These are phyloP conservation scores for Fusarium stilboides DNA, from an alignment of 2,329 filamentous ascomycete genomes.

Conservation along the genomic window DNA sequence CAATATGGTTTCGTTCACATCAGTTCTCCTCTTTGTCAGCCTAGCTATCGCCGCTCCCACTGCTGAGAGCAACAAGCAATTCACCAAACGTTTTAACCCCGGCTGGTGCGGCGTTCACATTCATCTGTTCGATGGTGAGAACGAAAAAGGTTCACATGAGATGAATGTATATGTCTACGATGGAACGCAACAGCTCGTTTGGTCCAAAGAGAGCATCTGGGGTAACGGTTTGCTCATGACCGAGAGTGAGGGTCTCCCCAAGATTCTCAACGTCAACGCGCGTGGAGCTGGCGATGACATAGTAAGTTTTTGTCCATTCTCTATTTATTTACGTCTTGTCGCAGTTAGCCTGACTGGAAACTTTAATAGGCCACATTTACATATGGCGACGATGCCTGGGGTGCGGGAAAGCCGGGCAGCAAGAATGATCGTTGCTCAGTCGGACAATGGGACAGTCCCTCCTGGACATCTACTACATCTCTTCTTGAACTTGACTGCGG, in stretches of 20 bases:
- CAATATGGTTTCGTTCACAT: conserved; percentile 5
- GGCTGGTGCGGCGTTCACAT: conserved; percentile 18
- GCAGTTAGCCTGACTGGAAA: background rate
- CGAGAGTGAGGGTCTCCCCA: conserved; percentile 1
- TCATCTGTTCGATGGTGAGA: conserved; percentile 4
- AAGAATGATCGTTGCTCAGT: too few relatives aligned
- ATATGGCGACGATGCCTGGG: conserved; percentile 4
- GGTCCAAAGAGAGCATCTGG: conserved; percentile 16
- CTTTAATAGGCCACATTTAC: conserved; percentile 3
- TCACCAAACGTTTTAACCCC: conserved; percentile 9
- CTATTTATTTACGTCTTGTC: accelerated
- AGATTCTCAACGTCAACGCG: conserved; percentile 4
- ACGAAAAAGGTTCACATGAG: background rate
- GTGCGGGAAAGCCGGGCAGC: background rate
- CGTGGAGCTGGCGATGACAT: background rate
- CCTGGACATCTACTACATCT: background rate
- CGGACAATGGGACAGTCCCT: background rate
- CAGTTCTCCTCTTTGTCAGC: background rate
- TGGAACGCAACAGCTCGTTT: conserved; percentile 2
- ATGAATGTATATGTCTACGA: conserved; percentile 13
- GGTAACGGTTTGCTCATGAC: background rate
- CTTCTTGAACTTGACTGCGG: conserved; percentile 9
- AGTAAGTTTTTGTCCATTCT: background rate
- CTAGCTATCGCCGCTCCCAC: conserved; percentile 6
- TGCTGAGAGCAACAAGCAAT: background rate